These are phyloP conservation scores for Phialocephala sp. DNA, from an alignment of 2,329 filamentous ascomycete genomes.

Conservation along the genomic window DNA sequence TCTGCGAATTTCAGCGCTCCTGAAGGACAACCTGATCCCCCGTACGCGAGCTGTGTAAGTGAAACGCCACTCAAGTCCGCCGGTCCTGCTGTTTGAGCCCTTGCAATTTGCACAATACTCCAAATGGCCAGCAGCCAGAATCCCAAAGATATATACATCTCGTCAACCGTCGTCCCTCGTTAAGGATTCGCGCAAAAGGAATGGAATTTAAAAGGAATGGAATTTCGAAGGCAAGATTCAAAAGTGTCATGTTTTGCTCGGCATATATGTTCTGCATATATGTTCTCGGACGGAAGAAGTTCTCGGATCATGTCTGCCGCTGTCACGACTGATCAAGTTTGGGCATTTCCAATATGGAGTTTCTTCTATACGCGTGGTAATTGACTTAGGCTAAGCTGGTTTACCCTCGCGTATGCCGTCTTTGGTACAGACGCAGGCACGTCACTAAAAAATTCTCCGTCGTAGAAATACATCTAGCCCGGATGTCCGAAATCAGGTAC, in stretches of 20 bases:
- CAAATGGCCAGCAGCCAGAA: not conserved
- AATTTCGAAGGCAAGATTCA: not conserved
- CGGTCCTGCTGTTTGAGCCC: not conserved
- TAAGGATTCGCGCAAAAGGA: not conserved
- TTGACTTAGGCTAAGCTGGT: not conserved
- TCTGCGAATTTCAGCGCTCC: constrained; percentile 1
- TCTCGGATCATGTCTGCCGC: not conserved
- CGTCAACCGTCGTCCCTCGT: not conserved
- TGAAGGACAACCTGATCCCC: constrained; percentile 1
- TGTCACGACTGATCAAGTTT: not conserved
- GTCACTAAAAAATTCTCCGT: not conserved
- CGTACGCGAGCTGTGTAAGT: not conserved
- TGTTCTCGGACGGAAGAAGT: not conserved
- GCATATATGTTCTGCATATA: not conserved
- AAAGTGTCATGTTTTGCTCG: not conserved
- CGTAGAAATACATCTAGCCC: not conserved
- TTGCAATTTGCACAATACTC: not conserved
- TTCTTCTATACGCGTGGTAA: constrained; percentile 7
- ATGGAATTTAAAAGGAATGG: not conserved
- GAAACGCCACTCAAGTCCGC: not conserved
- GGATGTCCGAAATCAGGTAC: constrained; percentile 3
- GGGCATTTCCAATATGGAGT: not conserved
- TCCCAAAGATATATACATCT: not conserved
- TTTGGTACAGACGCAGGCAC: not conserved
- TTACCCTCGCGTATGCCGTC: not conserved